Base-by-base conservation (phyloP, 768 basidiomycete species). In the Sarcomyxa edulis region DNA sequence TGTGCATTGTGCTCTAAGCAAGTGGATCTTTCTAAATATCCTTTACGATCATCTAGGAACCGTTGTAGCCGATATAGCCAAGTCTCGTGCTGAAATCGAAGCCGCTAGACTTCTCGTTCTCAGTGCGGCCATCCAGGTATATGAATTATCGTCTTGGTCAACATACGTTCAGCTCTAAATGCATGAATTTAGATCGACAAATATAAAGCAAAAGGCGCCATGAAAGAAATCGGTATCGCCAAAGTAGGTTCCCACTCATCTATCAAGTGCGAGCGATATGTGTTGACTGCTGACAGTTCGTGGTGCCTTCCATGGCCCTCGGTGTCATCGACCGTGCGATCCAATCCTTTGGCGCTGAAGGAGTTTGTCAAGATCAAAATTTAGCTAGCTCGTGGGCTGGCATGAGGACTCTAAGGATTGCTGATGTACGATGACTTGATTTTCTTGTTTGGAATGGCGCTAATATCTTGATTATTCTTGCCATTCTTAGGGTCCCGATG, bases 151-250 rank as follows among this genome's bases (percentile, higher is more conserved):
- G n/a, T n/a, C n/a, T n/a, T n/a, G n/a, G n/a, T n/a, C n/a, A n/a
- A n/a, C n/a, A n/a, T n/a, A n/a, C n/a, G n/a, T n/a, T n/a, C n/a
- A n/a, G n/a, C n/a, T n/a, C n/a, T n/a, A n/a, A n/a, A n/a, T n/a
- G n/a, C n/a, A n/a, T n/a, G n/a, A n/a, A 11, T 48, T 11, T 11
- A 93, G 84, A 92, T 98, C 47, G 96, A 99, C 64, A 84, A 81
- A 45, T 69, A 78, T 51, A 78, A 84, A 46, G 89, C 96, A 2
- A 99, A 97, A 59, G 93, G 90, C 21, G 96, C 96, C 0, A 53
- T 97, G 57, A 95, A 96, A 61, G 96, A 98, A 60, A 98, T 99
- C 51, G 94, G 91, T 16, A 89, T 97, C 43, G 92, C 96, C 30
- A 99, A 99, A 74, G 95, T 87, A 45, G 28, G 43, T 16, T 22